These are phyloP conservation scores for Teratosphaeria epicoccoides DNA, from an alignment of 2,329 filamentous ascomycete species.

Conservation along the genomic window DNA sequence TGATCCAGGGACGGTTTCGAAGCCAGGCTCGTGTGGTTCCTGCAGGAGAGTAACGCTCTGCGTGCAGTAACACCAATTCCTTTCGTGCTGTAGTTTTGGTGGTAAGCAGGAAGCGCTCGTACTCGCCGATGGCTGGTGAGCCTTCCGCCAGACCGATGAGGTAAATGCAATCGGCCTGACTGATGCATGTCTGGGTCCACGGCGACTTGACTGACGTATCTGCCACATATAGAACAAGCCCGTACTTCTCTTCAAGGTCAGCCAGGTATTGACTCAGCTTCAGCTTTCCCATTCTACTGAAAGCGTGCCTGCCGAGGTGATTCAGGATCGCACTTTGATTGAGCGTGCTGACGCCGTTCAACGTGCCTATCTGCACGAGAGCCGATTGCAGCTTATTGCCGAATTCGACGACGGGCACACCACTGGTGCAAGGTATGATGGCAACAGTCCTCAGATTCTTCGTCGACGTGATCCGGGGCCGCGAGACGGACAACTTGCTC, in stretches of 20 bases:
- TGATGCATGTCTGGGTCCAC: conserved; percentile 97
- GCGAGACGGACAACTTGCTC: conserved; percentile 36
- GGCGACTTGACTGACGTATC: conserved; percentile 95
- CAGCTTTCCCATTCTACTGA: conserved; percentile 93
- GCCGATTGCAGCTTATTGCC: conserved; percentile 81
- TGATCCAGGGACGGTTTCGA: conserved; percentile 86
- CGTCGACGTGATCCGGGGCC: conserved; percentile 65
- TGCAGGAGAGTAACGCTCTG: conserved; percentile 74
- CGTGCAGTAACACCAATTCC: conserved; percentile 78
- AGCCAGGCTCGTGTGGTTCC: conserved; percentile 85
- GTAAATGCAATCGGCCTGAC: conserved; percentile 91
- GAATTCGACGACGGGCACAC: conserved; percentile 91
- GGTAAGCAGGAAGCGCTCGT: conserved; percentile 88
- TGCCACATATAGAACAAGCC: conserved; percentile 87
- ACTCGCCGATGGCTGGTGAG: conserved; percentile 85
- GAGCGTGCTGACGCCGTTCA: conserved; percentile 80
- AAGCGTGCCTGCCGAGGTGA: conserved; percentile 89
- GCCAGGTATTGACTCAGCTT: conserved; percentile 93
- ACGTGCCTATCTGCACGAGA: conserved; percentile 75
- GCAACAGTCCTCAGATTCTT: conserved; percentile 89
- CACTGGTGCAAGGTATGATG: conserved; percentile 78
- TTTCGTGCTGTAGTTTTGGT: conserved; percentile 97
- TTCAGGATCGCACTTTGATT: conserved; percentile 92
- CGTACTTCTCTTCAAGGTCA: conserved; percentile 93
- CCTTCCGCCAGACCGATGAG: conserved; percentile 84